These are phyloP conservation scores for Hemisphaericaspora xylofermentans DNA, from an alignment of 1,139 yeast genomes.

Conservation along the genomic window DNA sequence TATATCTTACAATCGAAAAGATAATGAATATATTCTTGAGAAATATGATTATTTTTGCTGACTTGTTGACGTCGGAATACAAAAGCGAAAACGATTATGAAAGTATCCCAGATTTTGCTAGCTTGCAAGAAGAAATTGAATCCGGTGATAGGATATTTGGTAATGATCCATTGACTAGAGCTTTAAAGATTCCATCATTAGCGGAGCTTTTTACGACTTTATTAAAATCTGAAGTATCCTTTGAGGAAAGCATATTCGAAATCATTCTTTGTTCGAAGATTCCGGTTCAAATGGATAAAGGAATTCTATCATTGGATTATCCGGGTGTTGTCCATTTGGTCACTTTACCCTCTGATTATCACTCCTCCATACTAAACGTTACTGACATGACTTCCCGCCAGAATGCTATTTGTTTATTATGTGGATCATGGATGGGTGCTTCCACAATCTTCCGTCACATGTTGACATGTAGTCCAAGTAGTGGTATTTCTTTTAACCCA, in stretches of 20 bases:
- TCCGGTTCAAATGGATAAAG: slow-evolving; percentile 22
- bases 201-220: slow-evolving; percentile 18
- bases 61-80: slow-evolving; percentile 28
- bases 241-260: slow-evolving; percentile 28
- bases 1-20: slow-evolving; percentile 32
- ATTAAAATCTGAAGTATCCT: slow-evolving; percentile 13
- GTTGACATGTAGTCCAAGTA: slow-evolving; percentile 24
- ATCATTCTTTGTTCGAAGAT: slow-evolving; percentile 28
- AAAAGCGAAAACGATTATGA: slow-evolving; percentile 26
- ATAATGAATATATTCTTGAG: slow-evolving; percentile 36
- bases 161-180: slow-evolving; percentile 20
- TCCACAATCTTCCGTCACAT: slow-evolving; percentile 23
- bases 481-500: slow-evolving; percentile 49
- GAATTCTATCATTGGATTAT: slow-evolving; percentile 31
- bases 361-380: slow-evolving; percentile 21
- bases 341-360: slow-evolving; percentile 37
- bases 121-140: slow-evolving; percentile 13
- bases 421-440: slow-evolving; percentile 25
- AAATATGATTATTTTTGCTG: slow-evolving; percentile 35
- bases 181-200: slow-evolving; percentile 23
- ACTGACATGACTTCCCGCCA: slow-evolving; percentile 27
- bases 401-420: slow-evolving; percentile 33
- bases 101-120: slow-evolving; percentile 19
- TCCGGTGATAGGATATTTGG: slow-evolving; percentile 3
- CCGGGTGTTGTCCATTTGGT: slow-evolving; percentile 44